Evolutionary conservation across 2,329 filamentous ascomycete genomes (phyloP).

Genomic region (Penicillium sp.): DNA sequence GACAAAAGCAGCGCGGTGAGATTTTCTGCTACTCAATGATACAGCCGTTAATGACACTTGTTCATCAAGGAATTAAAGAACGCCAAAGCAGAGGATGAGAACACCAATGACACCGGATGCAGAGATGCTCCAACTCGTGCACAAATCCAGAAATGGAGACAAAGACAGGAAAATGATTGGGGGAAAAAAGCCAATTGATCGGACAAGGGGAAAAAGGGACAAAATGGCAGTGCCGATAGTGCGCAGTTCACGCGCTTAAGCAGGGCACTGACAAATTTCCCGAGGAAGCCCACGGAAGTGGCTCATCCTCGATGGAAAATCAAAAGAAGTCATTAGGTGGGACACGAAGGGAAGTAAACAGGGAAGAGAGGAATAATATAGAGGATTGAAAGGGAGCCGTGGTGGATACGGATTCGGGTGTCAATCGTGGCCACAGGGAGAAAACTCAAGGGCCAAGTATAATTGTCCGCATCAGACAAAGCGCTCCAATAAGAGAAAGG

Average conservation of each 20-base stretch:
- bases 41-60: background rate
- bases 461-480: background rate
- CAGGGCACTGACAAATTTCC: background rate
- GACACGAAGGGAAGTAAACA: background rate
- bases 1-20: background rate
- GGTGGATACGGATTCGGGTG: background rate
- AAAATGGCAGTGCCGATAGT: background rate
- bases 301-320: background rate
- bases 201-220: background rate
- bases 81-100: background rate
- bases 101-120: background rate
- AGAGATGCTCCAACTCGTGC: background rate
- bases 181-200: background rate
- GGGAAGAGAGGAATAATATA: background rate
- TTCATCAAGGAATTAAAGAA: background rate
- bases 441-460: background rate
- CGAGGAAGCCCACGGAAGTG: background rate
- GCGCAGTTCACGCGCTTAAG: slow-evolving; percentile 2
- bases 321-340: background rate
- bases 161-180: background rate
- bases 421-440: background rate
- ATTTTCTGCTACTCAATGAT: background rate
- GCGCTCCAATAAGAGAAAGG: no score
- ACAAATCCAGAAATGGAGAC: background rate
- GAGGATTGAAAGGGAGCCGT: background rate